Base-by-base conservation (phyloP, 306 rosid species). In the Heteromeles arbutifolia region DNA sequence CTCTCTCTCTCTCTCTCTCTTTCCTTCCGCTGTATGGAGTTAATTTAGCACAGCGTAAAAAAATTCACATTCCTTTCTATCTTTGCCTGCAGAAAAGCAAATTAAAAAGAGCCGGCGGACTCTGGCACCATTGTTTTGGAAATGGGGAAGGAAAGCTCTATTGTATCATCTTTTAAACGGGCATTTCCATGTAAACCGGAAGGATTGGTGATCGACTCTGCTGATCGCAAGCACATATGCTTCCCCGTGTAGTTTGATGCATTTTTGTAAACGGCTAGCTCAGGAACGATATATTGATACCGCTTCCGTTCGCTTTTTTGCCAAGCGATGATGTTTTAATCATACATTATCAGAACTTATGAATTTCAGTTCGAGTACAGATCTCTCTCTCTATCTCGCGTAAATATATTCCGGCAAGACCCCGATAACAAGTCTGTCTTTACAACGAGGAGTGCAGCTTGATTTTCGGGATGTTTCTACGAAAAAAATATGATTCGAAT, bases 91-190 rank as follows among this genome's bases (percentile, higher is more conserved):
- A 90, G 98, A 78, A 58, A 87, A 82, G 63, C 85, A 53, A 74
- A 81, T 69, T 15, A 91, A 84, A 80, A 91, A 80, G 83, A 77
- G 81, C 70, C 85, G 85, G 44, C 85, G 72, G 48, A 39, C 78
- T 25, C 11, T 52, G 74, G 81, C 83, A 12, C 85, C 81, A 1
- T 18, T 65, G 24, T 72, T 69, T 72, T 84, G 85, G 88, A 82
- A 61, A 72, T 72, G 79, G 81, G 83, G 88, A 17, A 77, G 79
- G 44, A 84, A 78, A 67, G 48, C 78, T 66, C 78, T 81, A 3
- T 17, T 84, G 11, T 81, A 81, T 84, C 85, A 73, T 53, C 66
- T 81, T 53, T 45, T 81, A 67, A 81, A 61, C 6, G 61, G 81
- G 26, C 73, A 26, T 78, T 34, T 44, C 22, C 65, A 54, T 59